These are phyloP conservation scores for Ceratocystiopsis brevicomis DNA, from an alignment of 2,329 filamentous ascomycete genomes.

Conservation along the genomic window DNA sequence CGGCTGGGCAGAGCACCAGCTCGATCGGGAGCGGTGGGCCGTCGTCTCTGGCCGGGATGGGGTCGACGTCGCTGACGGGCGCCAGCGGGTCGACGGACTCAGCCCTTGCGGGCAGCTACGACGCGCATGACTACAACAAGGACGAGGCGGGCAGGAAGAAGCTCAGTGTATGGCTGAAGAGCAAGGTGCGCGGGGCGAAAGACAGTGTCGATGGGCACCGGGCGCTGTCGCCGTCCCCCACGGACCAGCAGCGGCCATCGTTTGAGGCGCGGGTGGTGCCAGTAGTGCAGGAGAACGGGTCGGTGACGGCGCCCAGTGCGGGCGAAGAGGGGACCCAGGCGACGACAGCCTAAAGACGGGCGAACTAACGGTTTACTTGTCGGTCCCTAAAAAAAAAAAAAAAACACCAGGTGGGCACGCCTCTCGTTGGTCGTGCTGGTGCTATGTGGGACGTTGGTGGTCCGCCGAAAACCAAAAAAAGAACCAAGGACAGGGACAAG, in stretches of 20 bases:
- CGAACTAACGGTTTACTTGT: too few species aligned
- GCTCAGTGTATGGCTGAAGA: conserved; percentile 38
- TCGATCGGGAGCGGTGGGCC: conserved; percentile 44
- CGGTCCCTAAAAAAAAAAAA: too few species aligned
- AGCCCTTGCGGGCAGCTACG: conserved; percentile 20
- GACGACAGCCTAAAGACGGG: too few species aligned
- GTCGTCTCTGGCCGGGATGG: conserved; percentile 1
- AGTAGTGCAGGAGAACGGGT: not conserved
- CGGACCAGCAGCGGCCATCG: conserved; percentile 1
- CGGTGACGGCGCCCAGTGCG: not conserved
- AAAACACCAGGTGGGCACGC: too few species aligned
- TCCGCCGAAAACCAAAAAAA: too few species aligned
- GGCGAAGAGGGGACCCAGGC: too few species aligned
- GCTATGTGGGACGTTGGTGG: not conserved
- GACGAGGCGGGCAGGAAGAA: conserved; percentile 27
- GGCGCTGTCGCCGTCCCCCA: conserved; percentile 33
- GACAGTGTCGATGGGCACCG: conserved; percentile 35
- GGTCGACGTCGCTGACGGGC: conserved; percentile 29
- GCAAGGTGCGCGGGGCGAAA: conserved; percentile 31
- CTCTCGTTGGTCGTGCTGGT: too few species aligned
- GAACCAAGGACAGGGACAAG: not conserved
- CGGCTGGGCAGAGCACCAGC: conserved; percentile 46
- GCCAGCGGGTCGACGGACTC: conserved; percentile 33
- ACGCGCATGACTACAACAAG: conserved; percentile 22
- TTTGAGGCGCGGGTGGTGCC: too few species aligned